Percentiles rank a stretch among this genome's conserved stretches.
Evolutionary conservation across 2,329 filamentous ascomycete species (phyloP).

Genomic region (Talaromyces sp.): DNA sequence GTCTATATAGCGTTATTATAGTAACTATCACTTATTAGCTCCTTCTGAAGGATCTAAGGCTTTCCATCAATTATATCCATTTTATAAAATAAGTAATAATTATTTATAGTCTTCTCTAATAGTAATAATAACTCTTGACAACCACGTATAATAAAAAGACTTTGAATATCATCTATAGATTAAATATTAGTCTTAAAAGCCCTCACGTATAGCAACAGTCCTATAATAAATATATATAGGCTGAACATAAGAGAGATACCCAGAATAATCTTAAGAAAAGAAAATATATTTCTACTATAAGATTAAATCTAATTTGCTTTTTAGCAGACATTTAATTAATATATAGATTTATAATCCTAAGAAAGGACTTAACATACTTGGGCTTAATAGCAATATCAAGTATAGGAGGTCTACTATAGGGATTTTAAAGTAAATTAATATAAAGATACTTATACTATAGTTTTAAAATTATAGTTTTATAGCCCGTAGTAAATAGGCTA

Average conservation of each 20-base stretch:
- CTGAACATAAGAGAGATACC: constrained; percentile 22
- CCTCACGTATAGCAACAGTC: constrained; percentile 24
- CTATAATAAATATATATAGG: constrained; percentile 24
- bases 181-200: constrained; percentile 13
- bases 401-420: constrained; percentile 20
- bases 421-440: constrained; percentile 23
- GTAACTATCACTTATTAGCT: constrained; percentile 19
- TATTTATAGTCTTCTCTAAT: constrained; percentile 23
- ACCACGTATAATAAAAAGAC: constrained; percentile 21
- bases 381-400: constrained; percentile 22
- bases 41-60: constrained; percentile 21
- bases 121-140: constrained; percentile 23
- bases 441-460: constrained; percentile 25
- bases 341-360: constrained; percentile 26
- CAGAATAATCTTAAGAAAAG: not conserved
- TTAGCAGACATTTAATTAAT: constrained; percentile 3
- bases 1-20: constrained; percentile 20
- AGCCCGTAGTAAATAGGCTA: constrained; percentile 24
- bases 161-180: constrained; percentile 25
- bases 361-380: constrained; percentile 24
- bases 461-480: constrained; percentile 21
- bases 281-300: constrained; percentile 4
- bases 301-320: not conserved
- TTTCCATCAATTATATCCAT: constrained; percentile 20
- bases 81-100: constrained; percentile 27